These are phyloP conservation scores for Euphrasia confusa DNA, from an alignment of 257 asterid genomes.

Conservation along the genomic window DNA sequence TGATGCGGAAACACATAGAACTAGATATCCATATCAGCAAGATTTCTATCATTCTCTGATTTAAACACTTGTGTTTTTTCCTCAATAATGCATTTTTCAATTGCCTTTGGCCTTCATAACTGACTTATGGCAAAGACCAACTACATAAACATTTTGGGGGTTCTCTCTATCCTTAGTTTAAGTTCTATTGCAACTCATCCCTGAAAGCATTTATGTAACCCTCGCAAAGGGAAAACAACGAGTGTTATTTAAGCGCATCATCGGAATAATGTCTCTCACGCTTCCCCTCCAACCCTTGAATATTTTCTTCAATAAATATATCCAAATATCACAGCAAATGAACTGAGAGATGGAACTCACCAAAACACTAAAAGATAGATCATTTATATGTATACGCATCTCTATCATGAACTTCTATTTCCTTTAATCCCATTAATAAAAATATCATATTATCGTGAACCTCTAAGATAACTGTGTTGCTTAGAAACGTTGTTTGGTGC, in stretches of 20 bases:
- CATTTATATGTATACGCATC: not conserved
- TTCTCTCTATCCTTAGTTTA: too few species aligned
- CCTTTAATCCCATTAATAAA: too few species aligned
- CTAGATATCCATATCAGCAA: not conserved
- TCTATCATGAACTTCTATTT: too few species aligned
- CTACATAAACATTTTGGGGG: not conserved
- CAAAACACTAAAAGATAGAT: not conserved
- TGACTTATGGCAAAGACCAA: slow-evolving; percentile 13
- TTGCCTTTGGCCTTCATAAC: not conserved
- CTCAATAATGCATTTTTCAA: not conserved
- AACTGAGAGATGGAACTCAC: not conserved
- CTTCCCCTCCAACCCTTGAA: too few species aligned
- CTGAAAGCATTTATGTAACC: too few species aligned
- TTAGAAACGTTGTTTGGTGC: too few species aligned
- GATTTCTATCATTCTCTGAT: not conserved
- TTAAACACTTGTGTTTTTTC: not conserved
- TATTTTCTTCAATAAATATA: not conserved
- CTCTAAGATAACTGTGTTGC: too few species aligned
- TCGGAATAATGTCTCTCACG: not conserved
- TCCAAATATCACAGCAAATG: not conserved
- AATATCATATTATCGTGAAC: too few species aligned
- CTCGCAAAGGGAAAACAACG: too few species aligned
- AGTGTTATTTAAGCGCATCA: too few species aligned
- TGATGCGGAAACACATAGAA: slow-evolving; percentile 1
- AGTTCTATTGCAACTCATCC: too few species aligned